These are phyloP conservation scores for Ziziphus jujuba DNA, from an alignment of 306 rosid genomes.

Conservation along the genomic window DNA sequence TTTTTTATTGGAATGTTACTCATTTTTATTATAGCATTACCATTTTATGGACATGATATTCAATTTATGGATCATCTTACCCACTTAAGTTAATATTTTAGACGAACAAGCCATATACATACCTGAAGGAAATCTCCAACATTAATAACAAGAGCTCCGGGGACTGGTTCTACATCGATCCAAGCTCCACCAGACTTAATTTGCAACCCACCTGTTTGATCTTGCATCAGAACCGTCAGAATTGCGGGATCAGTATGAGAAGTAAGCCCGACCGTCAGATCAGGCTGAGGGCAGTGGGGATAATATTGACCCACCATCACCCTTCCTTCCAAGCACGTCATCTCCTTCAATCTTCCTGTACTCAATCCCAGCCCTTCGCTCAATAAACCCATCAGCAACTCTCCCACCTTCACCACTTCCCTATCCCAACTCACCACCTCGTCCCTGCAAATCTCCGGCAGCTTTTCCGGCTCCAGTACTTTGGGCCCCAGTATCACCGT, in stretches of 20 bases:
- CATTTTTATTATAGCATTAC: no score
- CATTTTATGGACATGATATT: no score
- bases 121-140: conserved; percentile 89
- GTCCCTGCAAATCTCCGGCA: conserved; percentile 58
- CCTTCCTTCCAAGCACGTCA: conserved; percentile 35
- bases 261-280: conserved; percentile 55
- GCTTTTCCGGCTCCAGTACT: conserved; percentile 5
- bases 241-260: no score
- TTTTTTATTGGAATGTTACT: no score
- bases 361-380: conserved; percentile 51
- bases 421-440: conserved; percentile 47
- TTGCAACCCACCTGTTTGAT: no score
- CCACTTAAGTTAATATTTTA: no score
- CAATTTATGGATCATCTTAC: no score
- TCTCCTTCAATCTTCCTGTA: conserved; percentile 22
- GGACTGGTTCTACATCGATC: conserved; percentile 66
- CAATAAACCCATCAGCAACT: conserved; percentile 23
- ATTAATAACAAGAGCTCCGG: conserved; percentile 73
- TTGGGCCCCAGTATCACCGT: conserved; percentile 44
- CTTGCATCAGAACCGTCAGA: no score
- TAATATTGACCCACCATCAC: conserved; percentile 41
- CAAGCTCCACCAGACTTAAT: no score
- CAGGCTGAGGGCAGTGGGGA: conserved; percentile 42
- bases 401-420: conserved; percentile 50
- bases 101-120: no score